A percentile compares a stretch with the other conserved stretches of the same genome.
Evolutionary conservation across 176 grass and related monocot genomes (phyloP).

Genomic region (Triticum timopheevii): DNA sequence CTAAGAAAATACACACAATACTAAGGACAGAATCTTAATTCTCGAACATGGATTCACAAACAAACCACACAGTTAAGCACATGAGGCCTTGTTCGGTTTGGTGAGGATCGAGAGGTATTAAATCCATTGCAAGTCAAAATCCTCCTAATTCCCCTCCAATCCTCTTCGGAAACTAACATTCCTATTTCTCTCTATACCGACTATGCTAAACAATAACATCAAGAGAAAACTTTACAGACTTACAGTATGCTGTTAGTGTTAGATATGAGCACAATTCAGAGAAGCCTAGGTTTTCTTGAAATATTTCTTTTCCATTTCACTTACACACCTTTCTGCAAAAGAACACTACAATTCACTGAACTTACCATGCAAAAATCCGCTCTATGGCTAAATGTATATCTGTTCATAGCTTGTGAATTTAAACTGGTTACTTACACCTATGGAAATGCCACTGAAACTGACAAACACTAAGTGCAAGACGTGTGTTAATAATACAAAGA

Average conservation of each 20-base stretch:
- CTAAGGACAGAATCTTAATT: too few species aligned
- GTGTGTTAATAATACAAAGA: neutral
- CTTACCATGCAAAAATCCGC: neutral
- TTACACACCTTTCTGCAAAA: neutral
- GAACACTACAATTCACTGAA: neutral
- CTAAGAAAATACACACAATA: neutral
- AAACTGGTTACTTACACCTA: neutral
- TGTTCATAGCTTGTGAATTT: neutral
- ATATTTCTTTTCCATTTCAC: neutral
- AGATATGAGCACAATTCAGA: neutral
- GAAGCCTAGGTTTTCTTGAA: neutral
- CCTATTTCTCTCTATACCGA: neutral
- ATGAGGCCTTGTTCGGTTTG: too few species aligned
- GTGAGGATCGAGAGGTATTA: too few species aligned
- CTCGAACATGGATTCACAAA: too few species aligned
- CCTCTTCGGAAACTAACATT: neutral
- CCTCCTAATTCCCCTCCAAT: too few species aligned
- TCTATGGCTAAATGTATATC: neutral
- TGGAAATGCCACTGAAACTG: neutral
- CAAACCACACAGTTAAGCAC: neutral
- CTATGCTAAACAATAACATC: neutral
- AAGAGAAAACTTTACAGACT: neutral
- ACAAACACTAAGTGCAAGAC: neutral
- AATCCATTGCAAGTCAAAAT: too few species aligned
- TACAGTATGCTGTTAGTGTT: neutral